Evolutionary conservation across 768 basidiomycete genomes (phyloP).

Genomic region (Trametes sanguinea): DNA sequence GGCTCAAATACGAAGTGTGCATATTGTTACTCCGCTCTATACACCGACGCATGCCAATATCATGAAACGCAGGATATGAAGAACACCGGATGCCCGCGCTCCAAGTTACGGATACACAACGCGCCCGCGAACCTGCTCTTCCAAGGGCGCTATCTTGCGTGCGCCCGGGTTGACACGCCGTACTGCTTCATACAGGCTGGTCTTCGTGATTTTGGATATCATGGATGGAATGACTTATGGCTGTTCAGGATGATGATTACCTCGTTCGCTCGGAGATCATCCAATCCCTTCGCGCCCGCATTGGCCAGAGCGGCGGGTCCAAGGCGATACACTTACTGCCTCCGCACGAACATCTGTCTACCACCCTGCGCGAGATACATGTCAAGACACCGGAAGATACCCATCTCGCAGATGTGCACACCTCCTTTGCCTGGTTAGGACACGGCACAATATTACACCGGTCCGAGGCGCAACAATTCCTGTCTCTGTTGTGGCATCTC

Average conservation of each 20-base stretch:
- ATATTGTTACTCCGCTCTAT: constrained; percentile 1
- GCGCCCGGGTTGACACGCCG: constrained; percentile 48
- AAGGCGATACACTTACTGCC: constrained; percentile 56
- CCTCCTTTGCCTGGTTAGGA: constrained; percentile 67
- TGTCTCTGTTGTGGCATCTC: constrained; percentile 47
- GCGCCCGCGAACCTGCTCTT: constrained; percentile 61
- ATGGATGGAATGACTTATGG: background rate
- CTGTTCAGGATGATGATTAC: constrained; percentile 66
- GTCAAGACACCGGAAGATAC: constrained; percentile 24
- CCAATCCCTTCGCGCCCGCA: constrained; percentile 46
- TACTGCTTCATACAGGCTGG: constrained; percentile 66
- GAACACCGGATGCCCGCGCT: constrained; percentile 42
- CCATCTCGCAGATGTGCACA: constrained; percentile 41
- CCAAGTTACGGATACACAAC: constrained; percentile 55
- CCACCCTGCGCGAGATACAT: constrained; percentile 47
- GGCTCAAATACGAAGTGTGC: constrained; percentile 46
- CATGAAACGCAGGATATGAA: constrained; percentile 38
- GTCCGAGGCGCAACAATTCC: constrained; percentile 46
- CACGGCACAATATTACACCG: constrained; percentile 58
- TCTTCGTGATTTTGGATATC: constrained; percentile 1
- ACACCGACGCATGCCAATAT: background rate
- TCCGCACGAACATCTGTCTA: constrained; percentile 60
- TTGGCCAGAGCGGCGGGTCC: constrained; percentile 29
- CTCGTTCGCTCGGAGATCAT: constrained; percentile 60
- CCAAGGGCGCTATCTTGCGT: constrained; percentile 62